Evolutionary conservation across 495 filamentous ascomycete genomes (phyloP).

Genomic region (Trichocladium uniseriatum): DNA sequence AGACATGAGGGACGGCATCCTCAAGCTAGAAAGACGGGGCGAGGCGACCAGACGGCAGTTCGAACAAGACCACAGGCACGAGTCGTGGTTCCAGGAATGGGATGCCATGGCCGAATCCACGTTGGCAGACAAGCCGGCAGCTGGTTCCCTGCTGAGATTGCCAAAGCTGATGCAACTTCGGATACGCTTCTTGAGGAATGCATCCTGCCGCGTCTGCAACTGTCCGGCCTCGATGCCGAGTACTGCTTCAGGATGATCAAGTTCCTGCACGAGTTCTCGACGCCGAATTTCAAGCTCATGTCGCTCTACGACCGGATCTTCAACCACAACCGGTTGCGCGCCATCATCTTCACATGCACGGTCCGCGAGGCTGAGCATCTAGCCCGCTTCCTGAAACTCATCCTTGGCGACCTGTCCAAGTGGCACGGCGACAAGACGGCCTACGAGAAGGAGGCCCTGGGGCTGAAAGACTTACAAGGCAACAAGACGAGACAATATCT

Average conservation of each 20-base stretch:
- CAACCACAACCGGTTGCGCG: conserved; percentile 63
- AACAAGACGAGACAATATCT: conserved; percentile 29
- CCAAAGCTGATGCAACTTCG: conserved; percentile 58
- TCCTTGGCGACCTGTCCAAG: conserved; percentile 63
- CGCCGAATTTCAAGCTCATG: conserved; percentile 79
- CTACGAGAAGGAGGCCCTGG: conserved; percentile 72
- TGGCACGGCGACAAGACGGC: conserved; percentile 73
- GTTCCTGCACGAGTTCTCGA: conserved; percentile 71
- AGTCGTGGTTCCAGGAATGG: no score
- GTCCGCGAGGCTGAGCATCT: conserved; percentile 84
- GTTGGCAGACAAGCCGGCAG: conserved; percentile 66
- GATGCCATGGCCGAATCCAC: no score
- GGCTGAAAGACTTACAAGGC: conserved; percentile 29
- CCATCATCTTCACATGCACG: conserved; percentile 79
- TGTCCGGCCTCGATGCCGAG: conserved; percentile 81
- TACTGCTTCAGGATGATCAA: conserved; percentile 79
- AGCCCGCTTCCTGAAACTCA: conserved; percentile 74
- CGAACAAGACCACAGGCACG: no score
- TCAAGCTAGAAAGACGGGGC: no score
- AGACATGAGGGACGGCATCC: no score
- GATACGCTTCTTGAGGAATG: conserved; percentile 78
- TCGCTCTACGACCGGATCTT: conserved; percentile 78
- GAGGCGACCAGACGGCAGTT: no score
- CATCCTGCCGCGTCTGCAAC: conserved; percentile 72
- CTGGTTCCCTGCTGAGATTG: conserved; percentile 60